These are phyloP conservation scores for Scheffersomyces titani DNA, from an alignment of 1,139 yeast species.

Conservation along the genomic window DNA sequence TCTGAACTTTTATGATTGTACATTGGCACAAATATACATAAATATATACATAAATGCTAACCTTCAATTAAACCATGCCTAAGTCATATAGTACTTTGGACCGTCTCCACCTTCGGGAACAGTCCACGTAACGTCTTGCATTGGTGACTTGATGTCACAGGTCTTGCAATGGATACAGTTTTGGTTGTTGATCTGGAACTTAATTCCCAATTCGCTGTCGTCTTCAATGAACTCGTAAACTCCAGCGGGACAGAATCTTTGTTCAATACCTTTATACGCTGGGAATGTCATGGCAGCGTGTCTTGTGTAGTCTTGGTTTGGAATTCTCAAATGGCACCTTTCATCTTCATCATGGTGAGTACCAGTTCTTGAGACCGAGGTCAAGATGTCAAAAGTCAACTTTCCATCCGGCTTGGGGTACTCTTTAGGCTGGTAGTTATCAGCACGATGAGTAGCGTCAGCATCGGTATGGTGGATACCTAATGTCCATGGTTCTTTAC, in stretches of 20 bases:
- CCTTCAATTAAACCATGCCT: constrained; percentile 7
- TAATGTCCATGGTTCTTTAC: constrained; percentile 87
- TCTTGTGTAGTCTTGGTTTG: constrained; percentile 64
- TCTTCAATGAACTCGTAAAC: constrained; percentile 91
- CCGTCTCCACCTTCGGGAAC: constrained; percentile 99
- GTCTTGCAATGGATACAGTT: constrained; percentile 98
- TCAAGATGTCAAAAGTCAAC: constrained; percentile 84
- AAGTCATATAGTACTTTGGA: constrained; percentile 86
- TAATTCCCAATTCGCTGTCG: constrained; percentile 63
- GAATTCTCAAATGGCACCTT: constrained; percentile 80
- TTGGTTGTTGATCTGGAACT: constrained; percentile 90
- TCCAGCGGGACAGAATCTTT: constrained; percentile 96
- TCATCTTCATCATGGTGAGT: constrained; percentile 96
- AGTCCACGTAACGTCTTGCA: constrained; percentile 91
- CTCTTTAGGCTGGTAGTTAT: constrained; percentile 64
- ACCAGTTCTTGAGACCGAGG: constrained; percentile 94
- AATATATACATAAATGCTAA: neutral
- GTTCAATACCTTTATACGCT: constrained; percentile 81
- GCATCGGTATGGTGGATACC: constrained; percentile 73
- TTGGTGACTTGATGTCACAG: constrained; percentile 94
- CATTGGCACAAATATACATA: neutral
- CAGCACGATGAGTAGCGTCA: constrained; percentile 66
- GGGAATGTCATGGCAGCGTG: constrained; percentile 76
- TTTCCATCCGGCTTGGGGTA: constrained; percentile 95
- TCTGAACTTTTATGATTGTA: neutral